These are phyloP conservation scores for Saturnispora sekii DNA, from an alignment of 805 yeast species.

Conservation along the genomic window DNA sequence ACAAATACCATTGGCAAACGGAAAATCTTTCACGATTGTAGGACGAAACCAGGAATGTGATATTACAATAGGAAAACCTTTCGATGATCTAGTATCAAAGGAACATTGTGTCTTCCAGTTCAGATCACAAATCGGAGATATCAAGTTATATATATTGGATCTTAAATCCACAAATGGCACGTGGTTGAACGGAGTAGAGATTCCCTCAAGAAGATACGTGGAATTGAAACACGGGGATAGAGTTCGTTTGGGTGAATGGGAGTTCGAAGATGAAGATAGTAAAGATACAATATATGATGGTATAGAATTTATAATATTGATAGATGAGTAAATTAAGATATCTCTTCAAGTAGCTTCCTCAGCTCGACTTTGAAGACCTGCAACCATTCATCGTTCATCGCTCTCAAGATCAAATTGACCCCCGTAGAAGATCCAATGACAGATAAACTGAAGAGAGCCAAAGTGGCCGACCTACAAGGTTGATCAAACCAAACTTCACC, in stretches of 20 bases:
- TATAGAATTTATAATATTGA: constrained; percentile 18
- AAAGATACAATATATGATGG: constrained; percentile 3
- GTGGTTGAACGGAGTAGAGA: constrained; percentile 21
- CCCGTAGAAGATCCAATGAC: constrained; percentile 9
- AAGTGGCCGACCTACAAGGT: constrained; percentile 10
- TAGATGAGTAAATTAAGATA: constrained; percentile 2
- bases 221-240: constrained; percentile 21
- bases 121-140: constrained; percentile 7
- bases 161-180: constrained; percentile 25
- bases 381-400: constrained; percentile 7
- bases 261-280: background rate
- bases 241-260: constrained; percentile 20
- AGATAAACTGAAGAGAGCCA: constrained; percentile 10
- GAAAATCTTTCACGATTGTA: constrained; percentile 20
- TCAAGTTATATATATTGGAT: constrained; percentile 20
- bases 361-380: constrained; percentile 4
- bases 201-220: constrained; percentile 20
- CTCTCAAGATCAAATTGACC: constrained; percentile 4
- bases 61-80: constrained; percentile 14
- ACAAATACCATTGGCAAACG: constrained; percentile 14
- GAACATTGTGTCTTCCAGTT: constrained; percentile 26
- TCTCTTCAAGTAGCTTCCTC: background rate
- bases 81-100: constrained; percentile 16
- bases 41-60: constrained; percentile 20
- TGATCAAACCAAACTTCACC: constrained; percentile 9